Percentiles rank a stretch among this genome's conserved stretches.
phyloP scores from a whole-genome alignment of 2,329 filamentous ascomycete species.

The Colletotrichum lindemuthianum region DNA sequence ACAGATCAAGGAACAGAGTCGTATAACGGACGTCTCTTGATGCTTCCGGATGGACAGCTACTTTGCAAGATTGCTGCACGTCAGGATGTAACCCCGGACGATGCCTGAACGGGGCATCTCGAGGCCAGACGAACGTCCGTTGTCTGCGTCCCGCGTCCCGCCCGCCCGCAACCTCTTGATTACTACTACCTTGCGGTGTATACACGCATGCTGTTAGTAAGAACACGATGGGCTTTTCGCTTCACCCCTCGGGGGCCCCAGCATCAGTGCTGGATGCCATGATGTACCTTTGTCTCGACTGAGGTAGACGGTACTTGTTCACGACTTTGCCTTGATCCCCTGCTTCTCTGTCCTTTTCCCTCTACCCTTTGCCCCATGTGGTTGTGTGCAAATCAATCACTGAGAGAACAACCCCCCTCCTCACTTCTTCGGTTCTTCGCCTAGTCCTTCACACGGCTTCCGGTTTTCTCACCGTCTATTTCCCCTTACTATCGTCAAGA shows the following conservation, averaged over 20 bases:
- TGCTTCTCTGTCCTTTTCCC: conserved; percentile 5
- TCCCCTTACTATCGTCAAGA: conserved; percentile 5
- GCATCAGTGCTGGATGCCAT: conserved; percentile 10
- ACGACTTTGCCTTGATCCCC: conserved; percentile 12
- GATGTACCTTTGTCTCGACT: conserved; percentile 12
- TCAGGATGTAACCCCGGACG: conserved; percentile 19
- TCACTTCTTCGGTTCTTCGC: too few species aligned
- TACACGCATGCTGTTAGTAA: conserved; percentile 13
- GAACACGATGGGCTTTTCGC: neutral
- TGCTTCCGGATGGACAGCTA: conserved; percentile 24
- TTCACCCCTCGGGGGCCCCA: conserved; percentile 16
- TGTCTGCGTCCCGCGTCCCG: conserved; percentile 16
- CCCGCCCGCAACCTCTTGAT: neutral
- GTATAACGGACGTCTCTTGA: conserved; percentile 15
- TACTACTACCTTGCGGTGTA: conserved; percentile 19
- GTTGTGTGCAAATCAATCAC: conserved; percentile 1
- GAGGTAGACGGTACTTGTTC: conserved; percentile 24
- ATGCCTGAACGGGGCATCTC: conserved; percentile 1
- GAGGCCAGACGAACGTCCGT: conserved; percentile 24
- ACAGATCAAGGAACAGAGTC: conserved; percentile 3
- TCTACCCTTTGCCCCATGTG: conserved; percentile 7
- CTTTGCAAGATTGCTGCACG: conserved; percentile 23
- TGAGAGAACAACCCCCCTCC: too few species aligned
- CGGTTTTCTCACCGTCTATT: conserved; percentile 12
- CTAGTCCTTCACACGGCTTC: too few species aligned